phyloP scores from a whole-genome alignment of 257 asterid species.

The Marsdenia floribunda region DNA sequence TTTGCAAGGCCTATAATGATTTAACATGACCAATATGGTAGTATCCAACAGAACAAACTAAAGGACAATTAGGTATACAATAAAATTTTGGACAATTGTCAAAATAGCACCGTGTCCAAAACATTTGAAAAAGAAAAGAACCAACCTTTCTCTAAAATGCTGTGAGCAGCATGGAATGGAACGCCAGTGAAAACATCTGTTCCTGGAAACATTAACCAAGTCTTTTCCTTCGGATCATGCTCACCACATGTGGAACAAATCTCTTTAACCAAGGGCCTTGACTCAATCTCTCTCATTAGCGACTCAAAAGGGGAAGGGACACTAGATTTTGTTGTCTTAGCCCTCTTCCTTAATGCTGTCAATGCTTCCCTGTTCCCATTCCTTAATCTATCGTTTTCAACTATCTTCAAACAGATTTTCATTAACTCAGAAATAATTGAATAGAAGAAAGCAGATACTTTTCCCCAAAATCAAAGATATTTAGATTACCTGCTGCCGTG shows the following conservation, averaged over 20 bases:
- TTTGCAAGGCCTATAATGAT: not conserved
- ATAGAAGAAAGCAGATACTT: not conserved
- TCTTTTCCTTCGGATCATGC: conserved; percentile 70
- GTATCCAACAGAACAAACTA: no score
- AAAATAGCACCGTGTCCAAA: not conserved
- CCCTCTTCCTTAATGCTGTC: conserved; percentile 52
- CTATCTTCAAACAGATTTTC: conserved; percentile 45
- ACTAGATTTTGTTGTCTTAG: conserved; percentile 66
- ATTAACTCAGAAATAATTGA: conserved; percentile 31
- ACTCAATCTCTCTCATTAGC: conserved; percentile 73
- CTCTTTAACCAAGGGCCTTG: conserved; percentile 75
- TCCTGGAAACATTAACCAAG: conserved; percentile 45
- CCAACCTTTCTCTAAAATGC: conserved; percentile 79
- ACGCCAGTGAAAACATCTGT: conserved; percentile 5
- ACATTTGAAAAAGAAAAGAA: not conserved
- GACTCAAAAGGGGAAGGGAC: conserved; percentile 69
- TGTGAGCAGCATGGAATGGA: conserved; percentile 91
- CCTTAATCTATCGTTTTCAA: conserved; percentile 78
- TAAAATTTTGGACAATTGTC: not conserved
- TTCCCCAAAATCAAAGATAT: not conserved
- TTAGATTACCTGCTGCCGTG: conserved; percentile 69
- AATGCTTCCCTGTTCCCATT: conserved; percentile 83
- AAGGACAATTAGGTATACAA: not conserved
- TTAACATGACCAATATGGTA: not conserved
- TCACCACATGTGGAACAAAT: conserved; percentile 79